A percentile compares a stretch with the other conserved stretches of the same genome.
These are phyloP conservation scores for Plasmodium berghei DNA, from an alignment of 169 alveolate genomes.

Conservation along the genomic window DNA sequence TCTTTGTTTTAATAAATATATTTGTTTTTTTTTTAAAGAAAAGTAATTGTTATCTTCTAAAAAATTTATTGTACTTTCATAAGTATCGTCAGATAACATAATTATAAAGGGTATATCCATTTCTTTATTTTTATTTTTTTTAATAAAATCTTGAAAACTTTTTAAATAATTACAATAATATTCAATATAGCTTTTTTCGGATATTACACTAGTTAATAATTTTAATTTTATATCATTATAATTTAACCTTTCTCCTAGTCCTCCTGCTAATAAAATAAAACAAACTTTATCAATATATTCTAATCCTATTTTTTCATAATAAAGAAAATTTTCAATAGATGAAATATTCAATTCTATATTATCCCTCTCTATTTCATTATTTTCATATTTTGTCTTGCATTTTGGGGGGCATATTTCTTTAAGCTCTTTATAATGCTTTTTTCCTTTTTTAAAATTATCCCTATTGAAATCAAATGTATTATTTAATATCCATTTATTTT, in stretches of 20 bases:
- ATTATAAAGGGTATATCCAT: slow-evolving; percentile 87
- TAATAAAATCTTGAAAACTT: slow-evolving; percentile 85
- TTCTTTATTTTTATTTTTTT: slow-evolving; percentile 74
- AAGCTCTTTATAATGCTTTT: background rate
- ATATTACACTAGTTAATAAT: slow-evolving; percentile 87
- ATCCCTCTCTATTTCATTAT: background rate
- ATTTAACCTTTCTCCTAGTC: slow-evolving; percentile 94
- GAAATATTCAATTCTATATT: slow-evolving; percentile 37
- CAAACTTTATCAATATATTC: slow-evolving; percentile 85
- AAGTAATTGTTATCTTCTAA: slow-evolving; percentile 87
- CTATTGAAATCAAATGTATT: background rate
- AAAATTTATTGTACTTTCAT: slow-evolving; percentile 85
- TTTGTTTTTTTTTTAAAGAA: slow-evolving; percentile 85
- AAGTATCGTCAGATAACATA: slow-evolving; percentile 96
- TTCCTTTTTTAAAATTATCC: background rate
- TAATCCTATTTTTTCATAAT: slow-evolving; percentile 89
- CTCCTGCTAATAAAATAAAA: slow-evolving; percentile 95
- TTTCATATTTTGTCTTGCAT: background rate
- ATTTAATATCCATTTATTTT: background rate
- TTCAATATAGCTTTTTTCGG: slow-evolving; percentile 86
- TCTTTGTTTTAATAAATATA: slow-evolving; percentile 90
- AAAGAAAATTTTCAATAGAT: slow-evolving; percentile 78
- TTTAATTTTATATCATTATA: slow-evolving; percentile 92
- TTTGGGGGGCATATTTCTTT: background rate
- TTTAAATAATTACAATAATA: slow-evolving; percentile 87